Evolutionary conservation across 257 asterid genomes (phyloP).

Genomic region (Osmanthus fragrans): DNA sequence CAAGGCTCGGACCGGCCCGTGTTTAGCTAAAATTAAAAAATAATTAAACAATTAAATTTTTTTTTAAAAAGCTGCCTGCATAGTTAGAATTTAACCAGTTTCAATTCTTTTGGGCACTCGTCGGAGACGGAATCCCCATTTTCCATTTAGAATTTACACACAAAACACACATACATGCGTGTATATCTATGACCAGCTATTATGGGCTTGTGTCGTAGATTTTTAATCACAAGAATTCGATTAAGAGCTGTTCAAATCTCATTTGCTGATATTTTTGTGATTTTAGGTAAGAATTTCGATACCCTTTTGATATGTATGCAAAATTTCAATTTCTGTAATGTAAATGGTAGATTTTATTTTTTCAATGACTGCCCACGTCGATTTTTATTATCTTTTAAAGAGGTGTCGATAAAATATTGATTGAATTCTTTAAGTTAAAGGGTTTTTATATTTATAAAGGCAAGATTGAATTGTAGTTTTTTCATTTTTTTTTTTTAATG

Average conservation of each 20-base stretch:
- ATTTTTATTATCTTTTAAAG: not conserved
- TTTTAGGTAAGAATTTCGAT: slow-evolving; percentile 40
- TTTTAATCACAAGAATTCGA: slow-evolving; percentile 17
- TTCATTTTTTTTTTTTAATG: not conserved
- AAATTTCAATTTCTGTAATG: slow-evolving; percentile 1
- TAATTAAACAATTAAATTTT: too few relatives aligned
- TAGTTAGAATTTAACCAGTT: too few relatives aligned
- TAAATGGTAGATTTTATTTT: slow-evolving; percentile 11
- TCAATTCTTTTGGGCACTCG: too few relatives aligned
- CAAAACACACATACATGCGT: not conserved
- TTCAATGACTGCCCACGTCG: not conserved
- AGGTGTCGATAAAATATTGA: not conserved
- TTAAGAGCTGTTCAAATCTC: slow-evolving; percentile 44
- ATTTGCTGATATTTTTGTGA: slow-evolving; percentile 25
- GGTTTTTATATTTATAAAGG: not conserved
- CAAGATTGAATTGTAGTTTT: too few relatives aligned
- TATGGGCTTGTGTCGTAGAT: slow-evolving; percentile 26
- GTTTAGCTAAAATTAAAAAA: too few relatives aligned
- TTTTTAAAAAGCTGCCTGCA: too few relatives aligned
- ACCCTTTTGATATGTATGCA: slow-evolving; percentile 11
- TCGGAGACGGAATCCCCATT: too few relatives aligned
- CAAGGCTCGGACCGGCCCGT: too few relatives aligned
- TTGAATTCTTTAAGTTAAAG: not conserved
- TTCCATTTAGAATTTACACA: slow-evolving; percentile 7
- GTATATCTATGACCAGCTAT: slow-evolving; percentile 22